Evolutionary conservation across 805 yeast genomes (phyloP), one percentile per base, ranked within the genome.

Genomic region (Wickerhamiella sorbophila): DNA sequence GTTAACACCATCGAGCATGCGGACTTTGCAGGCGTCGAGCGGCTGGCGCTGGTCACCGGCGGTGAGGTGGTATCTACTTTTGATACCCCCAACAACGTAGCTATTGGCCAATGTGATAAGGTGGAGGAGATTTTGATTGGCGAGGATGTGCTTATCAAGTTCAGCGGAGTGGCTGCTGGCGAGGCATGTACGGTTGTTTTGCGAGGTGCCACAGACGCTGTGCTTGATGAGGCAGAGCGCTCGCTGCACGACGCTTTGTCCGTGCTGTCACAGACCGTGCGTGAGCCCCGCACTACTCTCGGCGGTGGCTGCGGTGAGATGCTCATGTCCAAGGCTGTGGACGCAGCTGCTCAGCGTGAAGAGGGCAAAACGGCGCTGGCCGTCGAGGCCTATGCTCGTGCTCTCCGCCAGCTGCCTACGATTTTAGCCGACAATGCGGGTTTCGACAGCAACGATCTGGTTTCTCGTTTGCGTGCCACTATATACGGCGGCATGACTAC

Each of bases 371-470:
- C 82, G 57, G 79, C 95, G 2, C 67, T 91, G 39, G 99, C 99
- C 2, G 77, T 91, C 43, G 97, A 88, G 62, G 79, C 94, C 1
- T 91, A 84, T 66, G 96, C 94, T 16, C 76, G 79, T 48, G 97
- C 97, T 5, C 70, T 91, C 56, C 78, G 96, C 63, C 95, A 86
- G 62, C 70, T 91, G 49, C 99, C 99, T 45, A 85, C 94, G 1
- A 87, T 91, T 48, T 69, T 91, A 51, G 95, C 95, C 37, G 97
- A 91, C 58, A 91, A 91, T 58, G 97, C 99, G 3, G 99, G 98
- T 22, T 83, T 75, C 55, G 98, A 91, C 59, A 80, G 95, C 18
- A 77, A 86, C 54, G 97, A 93, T 52, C 68, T 91, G 48, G 93
- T 91, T 12, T 72, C 97, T 8, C 85, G 84, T 60, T 70, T 91